Evolutionary conservation across 2,329 filamentous ascomycete genomes (phyloP).

Genomic region (Fusarium newnesense): DNA sequence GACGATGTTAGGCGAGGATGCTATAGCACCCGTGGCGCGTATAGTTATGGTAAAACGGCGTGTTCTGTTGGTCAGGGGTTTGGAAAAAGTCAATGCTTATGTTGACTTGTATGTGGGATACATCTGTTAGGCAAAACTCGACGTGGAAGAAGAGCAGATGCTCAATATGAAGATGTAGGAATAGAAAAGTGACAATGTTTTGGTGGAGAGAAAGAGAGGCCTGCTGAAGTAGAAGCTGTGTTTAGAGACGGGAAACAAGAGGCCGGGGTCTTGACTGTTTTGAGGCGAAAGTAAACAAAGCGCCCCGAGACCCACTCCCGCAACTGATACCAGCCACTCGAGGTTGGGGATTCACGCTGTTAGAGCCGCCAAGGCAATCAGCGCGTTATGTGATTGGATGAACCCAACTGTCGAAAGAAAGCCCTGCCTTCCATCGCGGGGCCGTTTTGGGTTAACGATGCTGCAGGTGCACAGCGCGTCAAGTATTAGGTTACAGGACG

Average conservation of each 20-base stretch:
- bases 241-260: conserved; percentile 35
- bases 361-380: conserved; percentile 4
- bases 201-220: conserved; percentile 29
- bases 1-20: conserved; percentile 33
- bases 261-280: conserved; percentile 42
- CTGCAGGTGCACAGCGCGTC: conserved; percentile 16
- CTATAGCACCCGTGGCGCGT: conserved; percentile 38
- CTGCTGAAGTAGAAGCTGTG: conserved; percentile 28
- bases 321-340: conserved; percentile 16
- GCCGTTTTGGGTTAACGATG: conserved; percentile 14
- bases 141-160: conserved; percentile 22
- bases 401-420: not conserved
- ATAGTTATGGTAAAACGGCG: conserved; percentile 11
- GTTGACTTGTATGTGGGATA: conserved; percentile 15
- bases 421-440: conserved; percentile 12
- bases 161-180: conserved; percentile 22
- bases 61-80: conserved; percentile 16
- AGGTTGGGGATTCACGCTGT: not conserved
- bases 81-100: conserved; percentile 37
- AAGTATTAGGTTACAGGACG: not conserved
- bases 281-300: conserved; percentile 52
- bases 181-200: conserved; percentile 15
- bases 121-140: conserved; percentile 26
- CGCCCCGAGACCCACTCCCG: conserved; percentile 16
- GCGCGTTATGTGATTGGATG: conserved; percentile 4